Base-by-base conservation (phyloP, 805 yeast species). In the Priceomyces carsonii region DNA sequence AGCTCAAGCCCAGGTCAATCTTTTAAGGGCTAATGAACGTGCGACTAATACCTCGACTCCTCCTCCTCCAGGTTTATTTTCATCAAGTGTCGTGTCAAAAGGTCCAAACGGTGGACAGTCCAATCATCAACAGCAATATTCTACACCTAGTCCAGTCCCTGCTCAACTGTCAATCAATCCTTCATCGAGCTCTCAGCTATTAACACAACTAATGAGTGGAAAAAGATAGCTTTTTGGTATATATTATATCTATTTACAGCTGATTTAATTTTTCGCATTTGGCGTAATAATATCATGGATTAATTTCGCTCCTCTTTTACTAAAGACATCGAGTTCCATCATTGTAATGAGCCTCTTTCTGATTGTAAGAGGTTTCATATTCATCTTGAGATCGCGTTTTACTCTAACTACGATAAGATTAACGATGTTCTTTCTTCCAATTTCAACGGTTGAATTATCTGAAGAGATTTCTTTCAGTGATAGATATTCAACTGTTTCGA, bases 181-280 rank as follows among this genome's bases (percentile, higher is more conserved):
- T 5, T 76, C 79, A 18, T 79, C 85, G 32, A 82, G 90, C 40
- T 80, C 88, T 26, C 95, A 88, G 54, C 71, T 89, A 51, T 71
- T 89, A 49, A 86, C 80, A 39, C 96, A 88, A 59, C 69, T 89
- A 54, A 82, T 89, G 80, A 82, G 82, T 48, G 95, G 95, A 18
- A 85, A 83, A 55, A 77, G 67, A 48, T 67, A 49, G 46, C 18
- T 23, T 7, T 23, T 27, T 27, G 14, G 24, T 32, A 29, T 32
- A 33, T 33, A 33, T 26, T 33, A 33, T 23, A 14, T 33, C 25
- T 23, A 32, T 18, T 8, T 20, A 14, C 29, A 26, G 8, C 18
- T 20, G 13, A 13, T 8, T 26, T 8, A 32, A 15, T 16, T 17
- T 6, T 33, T 25, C 15, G 27, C 16, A 9, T 33, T 33, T 25